Conservation (phyloP, 2,329 filamentous ascomycete species). For the Lomentospora prolificans region DNA sequence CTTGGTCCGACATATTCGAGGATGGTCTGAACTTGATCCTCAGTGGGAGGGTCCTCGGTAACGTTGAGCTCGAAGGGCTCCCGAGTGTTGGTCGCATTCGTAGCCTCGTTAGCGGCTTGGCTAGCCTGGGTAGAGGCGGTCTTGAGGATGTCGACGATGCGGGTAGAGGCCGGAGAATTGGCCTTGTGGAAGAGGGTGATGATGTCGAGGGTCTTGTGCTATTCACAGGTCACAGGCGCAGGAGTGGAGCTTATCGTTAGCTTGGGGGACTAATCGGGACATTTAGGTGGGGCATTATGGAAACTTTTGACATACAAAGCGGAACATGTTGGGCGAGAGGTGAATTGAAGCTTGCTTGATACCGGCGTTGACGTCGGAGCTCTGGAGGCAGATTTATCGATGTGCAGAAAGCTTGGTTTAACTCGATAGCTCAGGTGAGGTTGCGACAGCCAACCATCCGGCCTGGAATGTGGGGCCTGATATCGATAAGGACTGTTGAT, state of each 20-base stretch:
- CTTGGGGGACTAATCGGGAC: too few relatives aligned
- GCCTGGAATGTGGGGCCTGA: background rate
- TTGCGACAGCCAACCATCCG: slow-evolving; percentile 2
- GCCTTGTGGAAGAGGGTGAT: slow-evolving; percentile 95
- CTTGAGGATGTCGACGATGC: slow-evolving; percentile 69
- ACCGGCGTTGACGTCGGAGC: background rate
- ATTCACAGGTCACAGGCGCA: background rate
- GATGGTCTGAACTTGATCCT: slow-evolving; percentile 74
- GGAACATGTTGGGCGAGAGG: slow-evolving; percentile 29
- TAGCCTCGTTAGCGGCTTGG: slow-evolving; percentile 32
- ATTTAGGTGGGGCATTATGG: too few relatives aligned
- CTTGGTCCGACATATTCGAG: slow-evolving; percentile 66
- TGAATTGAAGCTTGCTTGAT: background rate
- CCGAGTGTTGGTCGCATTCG: slow-evolving; percentile 26
- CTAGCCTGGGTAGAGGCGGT: slow-evolving; percentile 62
- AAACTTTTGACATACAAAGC: too few relatives aligned
- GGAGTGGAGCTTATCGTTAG: background rate
- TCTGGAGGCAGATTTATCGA: background rate
- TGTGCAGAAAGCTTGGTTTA: background rate
- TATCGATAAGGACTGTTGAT: background rate
- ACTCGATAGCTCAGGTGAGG: background rate
- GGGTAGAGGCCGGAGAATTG: slow-evolving; percentile 58
- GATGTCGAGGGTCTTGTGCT: slow-evolving; percentile 78
- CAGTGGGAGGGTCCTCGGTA: slow-evolving; percentile 69
- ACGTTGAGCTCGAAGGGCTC: slow-evolving; percentile 80